phyloP scores from a whole-genome alignment of 2,329 filamentous ascomycete genomes.

The Fusarium lyarnte region DNA sequence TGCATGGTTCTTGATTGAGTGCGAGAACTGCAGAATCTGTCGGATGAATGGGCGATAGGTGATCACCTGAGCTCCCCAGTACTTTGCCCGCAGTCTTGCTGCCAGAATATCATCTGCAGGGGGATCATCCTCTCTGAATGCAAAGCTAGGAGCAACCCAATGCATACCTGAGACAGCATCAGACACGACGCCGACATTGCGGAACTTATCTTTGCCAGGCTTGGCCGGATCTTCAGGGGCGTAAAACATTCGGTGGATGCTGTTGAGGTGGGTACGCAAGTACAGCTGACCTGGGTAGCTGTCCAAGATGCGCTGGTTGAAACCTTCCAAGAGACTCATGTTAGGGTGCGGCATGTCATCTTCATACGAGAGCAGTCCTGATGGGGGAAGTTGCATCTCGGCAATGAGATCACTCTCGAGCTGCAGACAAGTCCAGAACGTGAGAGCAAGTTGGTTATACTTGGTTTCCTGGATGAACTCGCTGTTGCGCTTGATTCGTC shows the following conservation, averaged over 20 bases:
- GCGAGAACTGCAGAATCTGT: constrained; percentile 62
- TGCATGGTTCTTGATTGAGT: constrained; percentile 49
- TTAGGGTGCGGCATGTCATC: constrained; percentile 75
- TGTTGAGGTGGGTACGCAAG: constrained; percentile 71
- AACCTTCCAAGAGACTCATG: constrained; percentile 54
- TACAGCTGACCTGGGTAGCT: constrained; percentile 73
- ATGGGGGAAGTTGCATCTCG: constrained; percentile 75
- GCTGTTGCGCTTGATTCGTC: constrained; percentile 50
- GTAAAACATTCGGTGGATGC: constrained; percentile 68
- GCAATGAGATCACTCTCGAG: constrained; percentile 95
- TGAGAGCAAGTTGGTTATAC: constrained; percentile 73
- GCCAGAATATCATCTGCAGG: constrained; percentile 81
- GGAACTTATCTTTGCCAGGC: constrained; percentile 51
- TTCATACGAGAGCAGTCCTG: constrained; percentile 69
- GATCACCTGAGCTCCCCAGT: constrained; percentile 91
- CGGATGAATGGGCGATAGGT: constrained; percentile 81
- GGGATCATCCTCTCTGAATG: constrained; percentile 72
- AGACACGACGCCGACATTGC: constrained; percentile 58
- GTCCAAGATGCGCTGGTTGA: constrained; percentile 60
- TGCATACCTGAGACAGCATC: constrained; percentile 53
- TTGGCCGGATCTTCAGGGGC: constrained; percentile 53
- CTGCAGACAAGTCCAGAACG: constrained; percentile 94
- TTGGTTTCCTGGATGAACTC: constrained; percentile 54
- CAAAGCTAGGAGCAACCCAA: constrained; percentile 61
- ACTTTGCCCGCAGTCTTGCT: constrained; percentile 89